These are phyloP conservation scores for Phaeosphaeria sp. DNA, from an alignment of 2,329 filamentous ascomycete genomes.

Conservation along the genomic window DNA sequence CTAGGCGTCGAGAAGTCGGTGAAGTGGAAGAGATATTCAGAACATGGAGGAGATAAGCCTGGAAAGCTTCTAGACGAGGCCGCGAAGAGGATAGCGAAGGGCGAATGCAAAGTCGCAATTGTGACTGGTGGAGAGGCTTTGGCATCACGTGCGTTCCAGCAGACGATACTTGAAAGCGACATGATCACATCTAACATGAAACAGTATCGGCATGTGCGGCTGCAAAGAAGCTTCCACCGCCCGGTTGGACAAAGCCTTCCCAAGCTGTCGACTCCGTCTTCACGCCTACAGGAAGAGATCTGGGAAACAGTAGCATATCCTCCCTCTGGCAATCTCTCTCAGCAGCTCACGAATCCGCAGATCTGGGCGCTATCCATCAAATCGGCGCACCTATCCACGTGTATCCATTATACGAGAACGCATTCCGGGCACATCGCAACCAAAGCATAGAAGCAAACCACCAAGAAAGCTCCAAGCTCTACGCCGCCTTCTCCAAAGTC, in stretches of 20 bases:
- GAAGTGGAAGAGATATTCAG: slow-evolving; percentile 58
- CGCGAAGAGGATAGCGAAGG: slow-evolving; percentile 61
- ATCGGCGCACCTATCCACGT: slow-evolving; percentile 71
- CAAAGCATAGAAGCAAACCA: slow-evolving; percentile 65
- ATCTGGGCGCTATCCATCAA: slow-evolving; percentile 62
- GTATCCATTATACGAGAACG: slow-evolving; percentile 73
- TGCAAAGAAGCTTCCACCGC: slow-evolving; percentile 62
- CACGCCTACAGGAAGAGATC: slow-evolving; percentile 57
- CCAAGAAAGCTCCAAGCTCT: slow-evolving; percentile 65
- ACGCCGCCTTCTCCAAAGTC: slow-evolving; percentile 66
- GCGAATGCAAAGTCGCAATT: slow-evolving; percentile 64
- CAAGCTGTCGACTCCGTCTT: slow-evolving; percentile 58
- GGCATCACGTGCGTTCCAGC: slow-evolving; percentile 58
- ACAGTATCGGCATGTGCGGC: slow-evolving; percentile 60
- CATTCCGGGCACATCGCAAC: slow-evolving; percentile 62
- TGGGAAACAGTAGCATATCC: slow-evolving; percentile 49
- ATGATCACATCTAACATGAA: slow-evolving; percentile 5
- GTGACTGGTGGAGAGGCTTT: slow-evolving; percentile 71
- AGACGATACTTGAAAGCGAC: background rate
- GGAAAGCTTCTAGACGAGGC: slow-evolving; percentile 69
- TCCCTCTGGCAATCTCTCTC: slow-evolving; percentile 19
- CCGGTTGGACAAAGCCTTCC: slow-evolving; percentile 63
- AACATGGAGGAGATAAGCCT: slow-evolving; percentile 70
- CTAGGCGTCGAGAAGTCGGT: slow-evolving; percentile 56
- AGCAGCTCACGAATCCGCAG: slow-evolving; percentile 45